Conservation (phyloP, 257 asterid genomes). For the Schizonepeta tenuifolia region DNA sequence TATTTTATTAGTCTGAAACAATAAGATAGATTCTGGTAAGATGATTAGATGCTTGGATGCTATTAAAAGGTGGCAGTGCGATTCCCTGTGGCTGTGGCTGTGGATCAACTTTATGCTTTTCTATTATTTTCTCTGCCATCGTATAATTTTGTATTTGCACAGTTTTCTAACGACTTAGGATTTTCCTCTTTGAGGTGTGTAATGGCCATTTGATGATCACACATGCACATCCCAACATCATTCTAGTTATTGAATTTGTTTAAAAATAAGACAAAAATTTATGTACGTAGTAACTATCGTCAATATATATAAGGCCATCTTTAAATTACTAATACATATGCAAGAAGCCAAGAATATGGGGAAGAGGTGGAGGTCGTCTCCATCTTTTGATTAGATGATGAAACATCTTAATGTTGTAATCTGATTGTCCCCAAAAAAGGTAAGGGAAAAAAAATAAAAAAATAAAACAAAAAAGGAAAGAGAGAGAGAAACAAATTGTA, state of each 20-base stretch:
- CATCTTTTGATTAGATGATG: no score
- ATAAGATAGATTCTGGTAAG: slow-evolving; percentile 35
- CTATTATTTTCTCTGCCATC: neutral
- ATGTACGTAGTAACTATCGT: neutral
- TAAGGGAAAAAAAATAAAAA: neutral
- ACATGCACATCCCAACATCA: no score
- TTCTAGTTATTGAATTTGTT: no score
- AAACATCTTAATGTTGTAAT: no score
- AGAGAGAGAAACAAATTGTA: neutral
- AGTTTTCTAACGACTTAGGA: neutral
- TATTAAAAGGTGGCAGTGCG: slow-evolving; percentile 20
- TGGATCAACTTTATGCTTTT: slow-evolving; percentile 25
- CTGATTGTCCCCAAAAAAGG: no score
- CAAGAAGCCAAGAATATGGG: neutral
- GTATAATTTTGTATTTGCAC: neutral
- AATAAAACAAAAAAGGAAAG: no score
- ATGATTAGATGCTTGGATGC: slow-evolving; percentile 28
- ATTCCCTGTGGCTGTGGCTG: no score
- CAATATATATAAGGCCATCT: neutral
- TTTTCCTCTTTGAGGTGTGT: neutral
- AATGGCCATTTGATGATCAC: neutral
- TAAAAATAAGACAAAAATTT: neutral
- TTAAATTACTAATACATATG: neutral
- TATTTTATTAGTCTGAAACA: slow-evolving; percentile 24
- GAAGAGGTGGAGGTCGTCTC: no score